phyloP scores from a whole-genome alignment of 2,329 filamentous ascomycete genomes.

The Albifimbria verrucaria region DNA sequence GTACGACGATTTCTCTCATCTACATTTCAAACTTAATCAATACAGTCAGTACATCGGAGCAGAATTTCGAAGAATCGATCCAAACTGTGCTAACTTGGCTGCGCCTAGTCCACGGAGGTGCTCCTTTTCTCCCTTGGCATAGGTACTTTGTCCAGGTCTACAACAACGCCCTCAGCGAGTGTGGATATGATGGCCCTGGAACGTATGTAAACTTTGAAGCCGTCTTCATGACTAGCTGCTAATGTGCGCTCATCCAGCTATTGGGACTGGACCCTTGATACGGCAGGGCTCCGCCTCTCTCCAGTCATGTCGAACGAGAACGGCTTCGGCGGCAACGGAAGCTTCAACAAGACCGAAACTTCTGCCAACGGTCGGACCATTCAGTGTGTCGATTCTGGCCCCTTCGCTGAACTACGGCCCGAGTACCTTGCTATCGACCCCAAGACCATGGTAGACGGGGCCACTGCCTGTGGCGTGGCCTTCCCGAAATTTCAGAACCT shows the following conservation, averaged over 20 bases:
- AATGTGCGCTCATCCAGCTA: slow-evolving; percentile 12
- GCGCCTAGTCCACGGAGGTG: slow-evolving; percentile 7
- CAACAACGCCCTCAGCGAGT: slow-evolving; percentile 21
- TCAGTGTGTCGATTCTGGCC: slow-evolving; percentile 15
- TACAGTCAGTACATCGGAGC: not conserved
- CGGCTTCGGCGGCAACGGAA: slow-evolving; percentile 27
- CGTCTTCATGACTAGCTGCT: not conserved
- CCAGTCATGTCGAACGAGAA: slow-evolving; percentile 15
- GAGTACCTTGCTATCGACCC: slow-evolving; percentile 10
- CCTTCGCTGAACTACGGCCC: slow-evolving; percentile 18
- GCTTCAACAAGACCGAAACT: slow-evolving; percentile 9
- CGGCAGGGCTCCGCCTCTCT: slow-evolving; percentile 16
- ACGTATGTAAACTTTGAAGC: not conserved
- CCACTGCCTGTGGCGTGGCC: slow-evolving; percentile 24
- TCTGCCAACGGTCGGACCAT: slow-evolving; percentile 5
- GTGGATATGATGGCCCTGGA: slow-evolving; percentile 16
- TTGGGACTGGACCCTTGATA: slow-evolving; percentile 33
- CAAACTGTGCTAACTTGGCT: not conserved
- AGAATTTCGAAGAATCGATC: not conserved
- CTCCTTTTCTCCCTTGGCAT: slow-evolving; percentile 31
- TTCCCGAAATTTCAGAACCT: slow-evolving; percentile 9
- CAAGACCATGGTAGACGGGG: not conserved
- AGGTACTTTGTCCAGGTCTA: slow-evolving; percentile 29
- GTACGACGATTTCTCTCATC: slow-evolving; percentile 28
- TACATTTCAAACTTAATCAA: not conserved